Evolutionary conservation across 163 green algal species (phyloP).

Genomic region (Botryococcus braunii): DNA sequence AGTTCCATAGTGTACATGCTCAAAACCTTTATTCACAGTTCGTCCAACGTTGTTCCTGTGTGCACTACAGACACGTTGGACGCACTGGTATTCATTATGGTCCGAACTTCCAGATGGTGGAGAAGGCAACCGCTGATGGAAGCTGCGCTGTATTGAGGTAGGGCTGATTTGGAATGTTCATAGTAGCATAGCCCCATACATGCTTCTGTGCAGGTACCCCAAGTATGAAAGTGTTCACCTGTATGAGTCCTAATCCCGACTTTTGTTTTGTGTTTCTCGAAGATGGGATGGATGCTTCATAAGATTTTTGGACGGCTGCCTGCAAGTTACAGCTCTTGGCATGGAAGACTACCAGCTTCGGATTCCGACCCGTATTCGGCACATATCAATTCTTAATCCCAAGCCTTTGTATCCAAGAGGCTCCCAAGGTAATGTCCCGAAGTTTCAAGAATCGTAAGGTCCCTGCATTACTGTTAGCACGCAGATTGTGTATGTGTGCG

Average conservation of each 20-base stretch:
- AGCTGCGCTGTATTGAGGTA: slow-evolving; percentile 2
- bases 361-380: slow-evolving; percentile 6
- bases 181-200: too few species aligned
- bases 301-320: slow-evolving; percentile 7
- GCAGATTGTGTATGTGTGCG: too few species aligned
- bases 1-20: too few species aligned
- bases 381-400: slow-evolving; percentile 2
- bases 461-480: too few species aligned
- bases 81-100: slow-evolving; percentile 11
- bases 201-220: too few species aligned
- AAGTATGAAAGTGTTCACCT: too few species aligned
- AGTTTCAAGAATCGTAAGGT: too few species aligned
- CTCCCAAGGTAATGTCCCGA: slow-evolving; percentile 1
- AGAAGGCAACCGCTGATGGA: slow-evolving; percentile 2
- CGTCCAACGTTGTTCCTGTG: too few species aligned
- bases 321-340: slow-evolving; percentile 4
- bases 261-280: too few species aligned
- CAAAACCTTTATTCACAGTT: too few species aligned
- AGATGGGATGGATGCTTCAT: slow-evolving; percentile 13
- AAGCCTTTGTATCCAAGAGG: neutral
- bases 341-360: slow-evolving; percentile 4
- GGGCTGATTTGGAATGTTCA: too few species aligned
- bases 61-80: slow-evolving; percentile 3
- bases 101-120: slow-evolving; percentile 13
- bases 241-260: too few species aligned